These are phyloP conservation scores for Meripilus lineatus DNA, from an alignment of 1,284 basidiomycete genomes.

Conservation along the genomic window DNA sequence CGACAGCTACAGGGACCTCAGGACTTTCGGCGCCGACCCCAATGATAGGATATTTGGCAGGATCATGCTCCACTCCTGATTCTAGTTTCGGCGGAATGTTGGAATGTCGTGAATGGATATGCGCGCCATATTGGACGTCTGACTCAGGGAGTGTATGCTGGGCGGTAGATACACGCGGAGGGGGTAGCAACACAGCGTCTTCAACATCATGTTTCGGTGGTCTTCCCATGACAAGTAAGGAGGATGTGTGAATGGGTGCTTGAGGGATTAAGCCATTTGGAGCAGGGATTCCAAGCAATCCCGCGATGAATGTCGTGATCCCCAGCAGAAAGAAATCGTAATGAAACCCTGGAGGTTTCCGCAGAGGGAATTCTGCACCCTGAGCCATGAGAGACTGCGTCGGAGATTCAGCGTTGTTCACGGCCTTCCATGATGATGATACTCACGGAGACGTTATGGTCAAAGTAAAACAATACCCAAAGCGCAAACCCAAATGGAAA, in stretches of 20 bases:
- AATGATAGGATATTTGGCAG: slow-evolving; percentile 20
- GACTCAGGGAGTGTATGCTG: not conserved
- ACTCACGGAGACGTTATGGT: slow-evolving; percentile 81
- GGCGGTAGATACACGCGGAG: not conserved
- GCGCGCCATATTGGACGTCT: slow-evolving; percentile 3
- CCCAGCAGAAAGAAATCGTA: slow-evolving; percentile 89
- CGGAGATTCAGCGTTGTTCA: not conserved
- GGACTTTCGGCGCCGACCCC: slow-evolving; percentile 23
- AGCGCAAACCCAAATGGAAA: slow-evolving; percentile 69
- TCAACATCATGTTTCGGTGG: slow-evolving; percentile 39
- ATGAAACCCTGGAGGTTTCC: slow-evolving; percentile 92
- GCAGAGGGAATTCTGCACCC: slow-evolving; percentile 84
- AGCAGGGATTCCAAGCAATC: slow-evolving; percentile 86
- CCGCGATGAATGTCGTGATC: slow-evolving; percentile 88
- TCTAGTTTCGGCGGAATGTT: slow-evolving; percentile 24
- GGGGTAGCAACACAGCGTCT: slow-evolving; percentile 25
- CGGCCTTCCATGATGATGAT: not conserved
- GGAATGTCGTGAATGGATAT: slow-evolving; percentile 12
- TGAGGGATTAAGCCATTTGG: slow-evolving; percentile 97
- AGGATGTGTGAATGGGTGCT: slow-evolving; percentile 90
- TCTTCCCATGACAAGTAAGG: slow-evolving; percentile 73
- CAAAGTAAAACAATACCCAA: slow-evolving; percentile 73
- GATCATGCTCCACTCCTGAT: too few relatives aligned
- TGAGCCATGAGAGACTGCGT: slow-evolving; percentile 86
- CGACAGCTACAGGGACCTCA: slow-evolving; percentile 73